A percentile compares a stretch with the other conserved stretches of the same genome.
phyloP scores from a whole-genome alignment of 441 rosid species.

The Bocquillonia castaneifolia region DNA sequence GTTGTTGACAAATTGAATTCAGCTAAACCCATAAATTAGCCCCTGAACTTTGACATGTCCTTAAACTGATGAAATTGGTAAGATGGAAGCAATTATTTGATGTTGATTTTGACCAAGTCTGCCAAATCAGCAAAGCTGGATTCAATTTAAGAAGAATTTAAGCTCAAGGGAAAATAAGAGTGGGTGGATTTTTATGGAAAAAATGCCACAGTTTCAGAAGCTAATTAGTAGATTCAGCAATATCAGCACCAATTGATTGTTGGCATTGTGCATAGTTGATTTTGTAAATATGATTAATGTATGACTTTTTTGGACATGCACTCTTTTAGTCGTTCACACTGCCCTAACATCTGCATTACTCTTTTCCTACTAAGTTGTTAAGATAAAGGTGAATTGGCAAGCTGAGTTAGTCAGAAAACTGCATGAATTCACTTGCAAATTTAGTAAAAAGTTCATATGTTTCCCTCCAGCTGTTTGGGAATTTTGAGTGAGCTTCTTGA shows the following conservation, averaged over 20 bases:
- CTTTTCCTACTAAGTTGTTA: background rate
- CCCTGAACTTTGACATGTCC: background rate
- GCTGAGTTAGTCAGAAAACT: background rate
- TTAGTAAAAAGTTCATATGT: background rate
- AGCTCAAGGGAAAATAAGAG: no score
- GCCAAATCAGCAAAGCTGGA: background rate
- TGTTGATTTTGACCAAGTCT: background rate
- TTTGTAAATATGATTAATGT: background rate
- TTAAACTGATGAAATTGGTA: background rate
- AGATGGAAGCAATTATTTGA: background rate
- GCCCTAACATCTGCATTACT: no score
- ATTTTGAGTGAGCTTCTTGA: background rate
- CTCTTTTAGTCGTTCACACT: background rate
- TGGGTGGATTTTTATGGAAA: no score
- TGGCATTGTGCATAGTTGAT: background rate
- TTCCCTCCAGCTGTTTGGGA: background rate
- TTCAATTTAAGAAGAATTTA: no score
- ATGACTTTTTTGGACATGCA: background rate
- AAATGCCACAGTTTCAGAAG: no score
- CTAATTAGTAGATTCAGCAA: no score
- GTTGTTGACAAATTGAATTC: constrained; percentile 3
- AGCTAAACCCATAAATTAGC: background rate
- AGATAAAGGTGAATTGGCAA: background rate
- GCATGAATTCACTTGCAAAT: background rate
- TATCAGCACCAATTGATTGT: background rate